Evolutionary conservation across 495 filamentous ascomycete species (phyloP), one percentile per base, ranked within the genome.

Genomic region (Aspergillus coremiiformis): DNA sequence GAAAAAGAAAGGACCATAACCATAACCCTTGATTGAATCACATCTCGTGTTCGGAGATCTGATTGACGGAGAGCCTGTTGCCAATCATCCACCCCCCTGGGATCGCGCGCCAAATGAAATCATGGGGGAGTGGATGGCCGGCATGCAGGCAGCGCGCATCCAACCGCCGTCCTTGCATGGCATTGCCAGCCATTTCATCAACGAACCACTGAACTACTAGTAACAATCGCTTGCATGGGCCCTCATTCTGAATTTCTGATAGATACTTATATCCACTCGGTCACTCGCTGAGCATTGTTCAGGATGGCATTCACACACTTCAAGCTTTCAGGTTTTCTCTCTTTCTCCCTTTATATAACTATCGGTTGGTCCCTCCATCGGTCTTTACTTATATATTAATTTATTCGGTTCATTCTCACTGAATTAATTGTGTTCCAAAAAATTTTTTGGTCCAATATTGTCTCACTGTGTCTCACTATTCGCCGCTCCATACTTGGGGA

Each of bases 391-490:
- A n/a, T 35, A 46, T 52, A 10, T n/a, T 35, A 35, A 35, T 35
- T n/a, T 14, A 10, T 35, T 8, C 4, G n/a, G 2, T 5, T 35
- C 5, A 35, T n/a, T 35, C n/a, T 15, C 32, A 14, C 12, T 1
- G 9, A 14, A 48, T 51, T 48, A 42, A 47, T 39, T 37, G n/a
- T n/a, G n/a, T n/a, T n/a, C n/a, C n/a, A n/a, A n/a, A n/a, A n/a
- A n/a, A n/a, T 49, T 10, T 44, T 47, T 24, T 46, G 45, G 61
- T 60, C 58, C 58, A 54, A 56, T 32, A 35, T 35, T 66, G 64
- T 72, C 61, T 68, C 65, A 66, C 47, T 47, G 23, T 50, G 27
- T 15, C 32, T 35, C 32, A 35, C 14, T 35, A 65, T n/a, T 64
- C 57, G 61, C 61, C 65, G 10, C 43, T 29, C 45, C 51, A 69